phyloP scores from a whole-genome alignment of 2,329 filamentous ascomycete species.

The Gliomastix tumulicola region DNA sequence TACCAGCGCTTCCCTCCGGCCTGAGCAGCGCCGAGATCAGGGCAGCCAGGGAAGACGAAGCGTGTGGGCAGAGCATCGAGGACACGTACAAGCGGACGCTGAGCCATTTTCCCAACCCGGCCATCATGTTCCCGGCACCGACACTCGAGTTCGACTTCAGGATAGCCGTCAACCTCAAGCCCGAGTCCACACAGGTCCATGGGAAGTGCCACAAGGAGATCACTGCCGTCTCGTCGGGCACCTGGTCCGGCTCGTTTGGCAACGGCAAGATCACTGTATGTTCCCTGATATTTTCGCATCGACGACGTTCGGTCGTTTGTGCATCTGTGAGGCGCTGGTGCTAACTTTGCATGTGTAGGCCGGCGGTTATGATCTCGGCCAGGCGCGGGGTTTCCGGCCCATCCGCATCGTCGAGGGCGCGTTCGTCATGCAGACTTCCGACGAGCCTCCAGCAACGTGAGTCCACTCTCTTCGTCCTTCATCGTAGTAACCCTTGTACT shows the following conservation, averaged over 20 bases:
- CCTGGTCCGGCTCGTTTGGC: conserved; percentile 41
- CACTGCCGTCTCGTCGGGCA: conserved; percentile 37
- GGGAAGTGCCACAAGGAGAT: conserved; percentile 37
- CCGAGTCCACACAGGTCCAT: conserved; percentile 32
- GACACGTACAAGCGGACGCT: conserved; percentile 28
- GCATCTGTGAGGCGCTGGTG: no score
- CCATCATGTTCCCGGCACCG: conserved; percentile 35
- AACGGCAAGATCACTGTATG: conserved; percentile 38
- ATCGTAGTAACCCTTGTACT: neutral
- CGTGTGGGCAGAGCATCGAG: conserved; percentile 23
- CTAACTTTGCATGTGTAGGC: no score
- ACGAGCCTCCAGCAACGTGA: conserved; percentile 37
- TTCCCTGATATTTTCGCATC: no score
- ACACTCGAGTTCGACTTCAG: conserved; percentile 42
- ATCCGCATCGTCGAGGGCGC: conserved; percentile 39
- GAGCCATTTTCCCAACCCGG: conserved; percentile 32
- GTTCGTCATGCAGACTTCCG: conserved; percentile 40
- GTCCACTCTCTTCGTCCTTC: conserved; percentile 8
- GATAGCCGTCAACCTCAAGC: conserved; percentile 37
- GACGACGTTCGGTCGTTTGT: no score
- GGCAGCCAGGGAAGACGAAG: no score
- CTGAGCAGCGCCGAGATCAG: no score
- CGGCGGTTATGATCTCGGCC: conserved; percentile 33
- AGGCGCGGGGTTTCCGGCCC: conserved; percentile 29
- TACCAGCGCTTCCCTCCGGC: no score